phyloP scores from a whole-genome alignment of 78 protist genomes.

The Bodo saltans region DNA sequence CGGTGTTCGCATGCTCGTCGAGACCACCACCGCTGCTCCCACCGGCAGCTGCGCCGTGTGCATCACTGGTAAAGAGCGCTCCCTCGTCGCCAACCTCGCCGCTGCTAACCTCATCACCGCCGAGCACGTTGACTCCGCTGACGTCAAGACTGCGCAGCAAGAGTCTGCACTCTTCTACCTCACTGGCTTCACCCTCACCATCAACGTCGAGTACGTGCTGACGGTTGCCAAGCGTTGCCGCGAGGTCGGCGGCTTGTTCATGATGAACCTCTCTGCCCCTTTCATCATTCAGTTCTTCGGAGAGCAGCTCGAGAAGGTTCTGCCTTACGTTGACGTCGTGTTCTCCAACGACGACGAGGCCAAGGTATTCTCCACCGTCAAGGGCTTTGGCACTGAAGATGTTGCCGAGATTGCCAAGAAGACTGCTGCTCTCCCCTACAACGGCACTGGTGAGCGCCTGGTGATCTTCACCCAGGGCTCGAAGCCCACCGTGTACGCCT shows the following conservation, averaged over 20 bases:
- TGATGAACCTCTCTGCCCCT: slow-evolving; percentile 15
- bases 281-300: slow-evolving; percentile 59
- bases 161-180: background rate
- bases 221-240: background rate
- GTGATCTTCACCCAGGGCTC: slow-evolving; percentile 93
- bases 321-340: slow-evolving; percentile 81
- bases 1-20: slow-evolving; percentile 49
- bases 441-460: slow-evolving; percentile 50
- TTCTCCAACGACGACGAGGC: slow-evolving; percentile 93
- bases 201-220: background rate
- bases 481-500: slow-evolving; percentile 62
- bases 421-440: slow-evolving; percentile 51
- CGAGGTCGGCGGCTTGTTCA: background rate
- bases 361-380: slow-evolving; percentile 41
- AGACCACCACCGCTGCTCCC: slow-evolving; percentile 27
- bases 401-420: slow-evolving; percentile 61
- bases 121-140: slow-evolving; percentile 37
- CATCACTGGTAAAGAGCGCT: slow-evolving; percentile 63
- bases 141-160: background rate
- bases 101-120: slow-evolving; percentile 85
- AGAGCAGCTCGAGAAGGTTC: slow-evolving; percentile 44
- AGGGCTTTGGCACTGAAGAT: slow-evolving; percentile 53
- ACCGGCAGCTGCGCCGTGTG: slow-evolving; percentile 94
- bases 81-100: slow-evolving; percentile 78
- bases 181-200: slow-evolving; percentile 21